phyloP scores from a whole-genome alignment of 1,284 basidiomycete genomes.

The Neolentinus lepideus region DNA sequence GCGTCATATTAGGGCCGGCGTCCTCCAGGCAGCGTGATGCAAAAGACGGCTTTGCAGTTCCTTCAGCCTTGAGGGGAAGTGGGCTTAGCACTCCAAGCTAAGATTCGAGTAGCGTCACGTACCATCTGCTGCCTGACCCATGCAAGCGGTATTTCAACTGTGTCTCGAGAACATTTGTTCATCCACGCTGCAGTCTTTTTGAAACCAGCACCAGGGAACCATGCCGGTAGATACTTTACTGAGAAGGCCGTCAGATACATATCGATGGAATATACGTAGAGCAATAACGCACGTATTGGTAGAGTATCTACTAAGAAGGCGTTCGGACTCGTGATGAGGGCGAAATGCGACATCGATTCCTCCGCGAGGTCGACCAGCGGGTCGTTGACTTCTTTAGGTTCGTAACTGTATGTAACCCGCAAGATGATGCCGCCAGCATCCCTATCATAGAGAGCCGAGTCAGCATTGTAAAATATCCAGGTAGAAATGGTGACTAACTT shows the following conservation, averaged over 20 bases:
- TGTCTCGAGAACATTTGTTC: slow-evolving; percentile 11
- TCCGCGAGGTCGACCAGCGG: neutral
- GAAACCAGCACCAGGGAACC: slow-evolving; percentile 22
- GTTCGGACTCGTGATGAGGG: slow-evolving; percentile 12
- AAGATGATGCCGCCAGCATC: slow-evolving; percentile 1
- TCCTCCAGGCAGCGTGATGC: slow-evolving; percentile 7
- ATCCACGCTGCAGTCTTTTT: slow-evolving; percentile 9
- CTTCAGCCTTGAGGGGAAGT: slow-evolving; percentile 8
- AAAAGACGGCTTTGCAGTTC: slow-evolving; percentile 15
- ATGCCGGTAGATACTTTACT: slow-evolving; percentile 16
- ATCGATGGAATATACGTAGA: neutral
- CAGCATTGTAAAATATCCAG: neutral
- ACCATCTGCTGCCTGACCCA: slow-evolving; percentile 17
- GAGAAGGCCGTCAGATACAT: neutral
- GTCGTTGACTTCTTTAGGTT: neutral
- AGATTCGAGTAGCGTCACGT: slow-evolving; percentile 1
- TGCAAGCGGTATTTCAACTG: slow-evolving; percentile 14
- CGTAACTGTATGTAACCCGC: neutral
- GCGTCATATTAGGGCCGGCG: slow-evolving; percentile 4
- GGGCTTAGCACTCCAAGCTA: neutral
- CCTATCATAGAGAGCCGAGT: neutral
- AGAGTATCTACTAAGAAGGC: slow-evolving; percentile 23
- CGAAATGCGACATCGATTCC: neutral
- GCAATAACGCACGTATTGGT: slow-evolving; percentile 20
- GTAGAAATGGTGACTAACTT: neutral